Evolutionary conservation across 2,329 filamentous ascomycete species (phyloP), one percentile per base, ranked within the genome.

Genomic region (Fusarium virguliforme): DNA sequence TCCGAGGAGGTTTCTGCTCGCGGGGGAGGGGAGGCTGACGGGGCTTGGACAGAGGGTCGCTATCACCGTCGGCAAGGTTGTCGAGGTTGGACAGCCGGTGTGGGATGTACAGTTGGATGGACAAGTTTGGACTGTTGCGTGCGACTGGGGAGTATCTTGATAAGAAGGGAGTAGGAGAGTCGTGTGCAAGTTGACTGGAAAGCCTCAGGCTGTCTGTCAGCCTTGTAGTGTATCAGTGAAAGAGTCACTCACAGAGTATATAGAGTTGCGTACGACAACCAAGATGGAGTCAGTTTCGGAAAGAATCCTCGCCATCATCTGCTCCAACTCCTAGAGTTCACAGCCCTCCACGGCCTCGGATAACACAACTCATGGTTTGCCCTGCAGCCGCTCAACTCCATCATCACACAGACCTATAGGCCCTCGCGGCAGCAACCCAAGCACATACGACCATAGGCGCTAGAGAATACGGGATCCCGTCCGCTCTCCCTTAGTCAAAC

Each of bases 71-170:
- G 81, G 81, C 1, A 78, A 76, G 54, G 71, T 77, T 48, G 73
- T 83, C 10, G 54, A 76, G 13, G 62, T 83, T n/a, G 77, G 78
- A 37, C 77, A 78, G 65, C 81, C 81, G 15, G 75, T 78, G 12
- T 84, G 82, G 82, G 79, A 83, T 37, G 74, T 83, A 30, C 68
- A 77, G 35, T 60, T 84, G 32, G 76, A 78, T 7, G 80, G 74
- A 1, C 64, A 77, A 28, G 53, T 58, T 22, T 83, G 81, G 82
- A 78, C 78, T 15, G 81, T 83, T 4, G 80, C 76, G 2, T 83
- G 82, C 24, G 78, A 83, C 10, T 83, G 82, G 82, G 73, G 67
- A 22, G 71, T 79, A 26, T 65, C 41, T 40, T 71, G 37, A 75
- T 48, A 50, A 53, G 51, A 8, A 30, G n/a, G n/a, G n/a, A n/a